Percentiles rank a stretch among this genome's conserved stretches.
Conservation (phyloP, 805 yeast genomes). For the Hanseniaspora singularis region DNA sequence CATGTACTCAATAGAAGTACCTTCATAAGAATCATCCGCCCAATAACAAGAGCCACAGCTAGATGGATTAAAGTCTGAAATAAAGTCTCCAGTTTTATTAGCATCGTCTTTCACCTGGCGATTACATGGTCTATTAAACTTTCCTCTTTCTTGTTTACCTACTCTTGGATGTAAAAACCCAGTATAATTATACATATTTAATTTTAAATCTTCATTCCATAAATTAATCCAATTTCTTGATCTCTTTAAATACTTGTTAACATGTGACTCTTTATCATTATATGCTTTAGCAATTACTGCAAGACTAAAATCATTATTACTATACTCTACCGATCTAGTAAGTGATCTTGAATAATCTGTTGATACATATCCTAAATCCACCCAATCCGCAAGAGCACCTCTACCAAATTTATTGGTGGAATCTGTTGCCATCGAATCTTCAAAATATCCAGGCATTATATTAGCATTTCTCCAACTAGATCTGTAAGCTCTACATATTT, state of each 20-base stretch:
- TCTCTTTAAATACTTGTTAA: slow-evolving; percentile 26
- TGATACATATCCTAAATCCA: slow-evolving; percentile 27
- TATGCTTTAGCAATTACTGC: slow-evolving; percentile 29
- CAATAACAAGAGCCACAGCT: slow-evolving; percentile 30
- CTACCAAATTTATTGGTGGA: slow-evolving; percentile 29
- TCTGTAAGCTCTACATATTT: slow-evolving; percentile 21
- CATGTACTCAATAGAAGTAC: slow-evolving; percentile 29
- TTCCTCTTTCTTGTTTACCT: slow-evolving; percentile 11
- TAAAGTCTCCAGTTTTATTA: slow-evolving; percentile 24
- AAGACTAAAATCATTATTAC: slow-evolving; percentile 30
- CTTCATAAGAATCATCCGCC: slow-evolving; percentile 29
- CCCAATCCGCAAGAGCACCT: slow-evolving; percentile 31
- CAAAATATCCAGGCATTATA: slow-evolving; percentile 26
- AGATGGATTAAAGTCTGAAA: slow-evolving; percentile 25
- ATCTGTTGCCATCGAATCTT: slow-evolving; percentile 26
- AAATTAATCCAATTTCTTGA: slow-evolving; percentile 30
- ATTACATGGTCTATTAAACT: not conserved
- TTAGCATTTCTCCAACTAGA: slow-evolving; percentile 26
- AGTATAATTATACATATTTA: slow-evolving; percentile 19
- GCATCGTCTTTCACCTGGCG: not conserved
- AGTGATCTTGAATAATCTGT: slow-evolving; percentile 28
- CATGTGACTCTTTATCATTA: slow-evolving; percentile 19
- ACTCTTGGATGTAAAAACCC: slow-evolving; percentile 31
- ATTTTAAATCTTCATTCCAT: slow-evolving; percentile 28
- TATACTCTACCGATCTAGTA: slow-evolving; percentile 31